Conservation (phyloP, 768 basidiomycete genomes). For the Kwoniella shandongensis region DNA sequence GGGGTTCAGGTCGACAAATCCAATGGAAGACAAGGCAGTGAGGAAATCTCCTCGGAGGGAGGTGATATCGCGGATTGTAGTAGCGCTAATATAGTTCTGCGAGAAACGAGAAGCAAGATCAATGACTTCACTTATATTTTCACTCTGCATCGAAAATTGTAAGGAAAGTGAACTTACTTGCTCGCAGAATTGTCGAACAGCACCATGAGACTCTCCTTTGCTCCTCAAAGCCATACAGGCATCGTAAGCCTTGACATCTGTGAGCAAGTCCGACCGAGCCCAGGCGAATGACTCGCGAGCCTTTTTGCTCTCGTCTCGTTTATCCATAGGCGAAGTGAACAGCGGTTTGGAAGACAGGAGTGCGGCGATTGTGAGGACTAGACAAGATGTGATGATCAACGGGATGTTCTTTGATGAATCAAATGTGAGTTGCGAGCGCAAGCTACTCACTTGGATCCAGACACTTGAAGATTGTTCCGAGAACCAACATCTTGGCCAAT, state of each 20-base stretch:
- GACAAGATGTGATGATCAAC: not conserved
- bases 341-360: constrained; percentile 82
- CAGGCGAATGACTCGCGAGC: constrained; percentile 69
- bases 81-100: constrained; percentile 78
- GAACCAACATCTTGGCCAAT: constrained; percentile 88
- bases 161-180: constrained; percentile 55
- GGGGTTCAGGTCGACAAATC: constrained; percentile 58
- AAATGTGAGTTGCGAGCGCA: not conserved
- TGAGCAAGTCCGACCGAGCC: constrained; percentile 79
- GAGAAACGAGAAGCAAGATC: not conserved
- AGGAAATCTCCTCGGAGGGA: constrained; percentile 76
- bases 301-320: constrained; percentile 72
- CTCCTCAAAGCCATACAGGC: constrained; percentile 55
- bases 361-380: constrained; percentile 74
- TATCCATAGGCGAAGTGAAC: constrained; percentile 77
- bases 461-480: constrained; percentile 79
- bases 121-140: not conserved
- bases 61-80: constrained; percentile 73
- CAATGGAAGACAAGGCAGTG: constrained; percentile 66
- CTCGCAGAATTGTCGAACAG: constrained; percentile 68
- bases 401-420: not conserved
- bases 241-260: constrained; percentile 74
- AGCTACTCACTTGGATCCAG: constrained; percentile 60
- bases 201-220: constrained; percentile 59
- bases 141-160: not conserved